Conservation (phyloP, 2,329 filamentous ascomycete genomes). For the Emericellopsis cladophorae region DNA sequence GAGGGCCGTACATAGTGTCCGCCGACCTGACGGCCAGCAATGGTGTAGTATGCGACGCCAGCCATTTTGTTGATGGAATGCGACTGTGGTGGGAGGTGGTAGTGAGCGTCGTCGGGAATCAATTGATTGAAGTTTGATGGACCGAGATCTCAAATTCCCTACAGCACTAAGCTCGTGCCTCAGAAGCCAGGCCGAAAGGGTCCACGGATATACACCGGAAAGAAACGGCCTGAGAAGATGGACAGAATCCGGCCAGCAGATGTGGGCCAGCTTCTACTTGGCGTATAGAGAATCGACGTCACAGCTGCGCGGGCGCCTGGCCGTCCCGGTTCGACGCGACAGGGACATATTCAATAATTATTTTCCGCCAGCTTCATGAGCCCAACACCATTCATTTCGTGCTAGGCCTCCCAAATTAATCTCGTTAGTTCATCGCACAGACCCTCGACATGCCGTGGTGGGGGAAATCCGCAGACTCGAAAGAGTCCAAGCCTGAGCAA, state of each 20-base stretch:
- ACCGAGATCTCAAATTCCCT: conserved; percentile 3
- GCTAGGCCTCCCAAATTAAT: background rate
- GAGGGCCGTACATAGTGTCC: conserved; percentile 43
- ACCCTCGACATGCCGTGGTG: conserved; percentile 25
- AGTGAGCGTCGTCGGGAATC: conserved; percentile 14
- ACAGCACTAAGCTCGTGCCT: conserved; percentile 1
- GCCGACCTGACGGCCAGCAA: conserved; percentile 46
- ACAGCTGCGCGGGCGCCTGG: background rate
- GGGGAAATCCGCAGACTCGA: conserved; percentile 21
- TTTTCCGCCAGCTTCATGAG: background rate
- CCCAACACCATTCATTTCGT: background rate
- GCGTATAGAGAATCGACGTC: too few species aligned
- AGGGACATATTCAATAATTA: too few species aligned
- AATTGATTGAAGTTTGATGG: conserved; percentile 10
- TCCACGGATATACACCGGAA: background rate
- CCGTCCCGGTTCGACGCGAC: background rate
- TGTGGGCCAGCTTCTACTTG: too few species aligned
- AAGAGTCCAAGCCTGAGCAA: conserved; percentile 13
- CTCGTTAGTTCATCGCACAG: conserved; percentile 11
- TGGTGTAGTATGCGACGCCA: conserved; percentile 32
- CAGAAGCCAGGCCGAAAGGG: conserved; percentile 3
- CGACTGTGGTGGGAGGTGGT: conserved; percentile 23
- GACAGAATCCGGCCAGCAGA: too few species aligned
- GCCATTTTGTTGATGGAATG: conserved; percentile 18
- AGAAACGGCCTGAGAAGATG: background rate